These are phyloP conservation scores for Calycina herbarum DNA, from an alignment of 2,329 filamentous ascomycete genomes.

Conservation along the genomic window DNA sequence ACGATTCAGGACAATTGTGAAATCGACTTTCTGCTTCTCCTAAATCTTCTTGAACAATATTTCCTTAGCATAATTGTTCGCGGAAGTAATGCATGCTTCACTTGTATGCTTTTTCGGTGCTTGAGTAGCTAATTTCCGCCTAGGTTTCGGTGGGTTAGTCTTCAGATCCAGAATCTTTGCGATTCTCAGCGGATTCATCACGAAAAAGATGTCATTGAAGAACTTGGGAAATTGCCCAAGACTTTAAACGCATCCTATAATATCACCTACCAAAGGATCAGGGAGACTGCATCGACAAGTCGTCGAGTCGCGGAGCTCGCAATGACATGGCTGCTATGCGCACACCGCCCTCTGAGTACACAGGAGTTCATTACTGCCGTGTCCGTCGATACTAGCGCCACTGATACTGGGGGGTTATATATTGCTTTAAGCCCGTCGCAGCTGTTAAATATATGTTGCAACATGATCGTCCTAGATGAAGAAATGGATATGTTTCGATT, in stretches of 20 bases:
- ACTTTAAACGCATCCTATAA: conserved; percentile 9
- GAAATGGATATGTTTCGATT: conserved; percentile 11
- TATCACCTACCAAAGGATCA: background rate
- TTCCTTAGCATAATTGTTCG: too few relatives aligned
- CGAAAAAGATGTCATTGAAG: conserved; percentile 8
- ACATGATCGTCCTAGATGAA: conserved; percentile 2
- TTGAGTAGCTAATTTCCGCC: background rate
- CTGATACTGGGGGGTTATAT: background rate
- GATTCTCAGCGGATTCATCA: conserved; percentile 7
- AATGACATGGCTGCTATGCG: background rate
- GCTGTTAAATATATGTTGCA: conserved; percentile 9
- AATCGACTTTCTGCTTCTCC: too few relatives aligned
- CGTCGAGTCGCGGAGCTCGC: background rate
- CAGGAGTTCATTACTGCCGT: background rate
- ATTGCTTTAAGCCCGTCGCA: background rate
- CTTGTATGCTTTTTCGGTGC: background rate
- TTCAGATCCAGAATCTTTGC: conserved; percentile 20
- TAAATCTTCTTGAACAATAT: too few relatives aligned
- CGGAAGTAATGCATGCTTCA: too few relatives aligned
- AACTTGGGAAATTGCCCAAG: conserved; percentile 10
- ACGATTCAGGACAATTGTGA: too few relatives aligned
- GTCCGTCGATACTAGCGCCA: background rate
- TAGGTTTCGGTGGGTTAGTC: conserved; percentile 18
- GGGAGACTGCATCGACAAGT: background rate
- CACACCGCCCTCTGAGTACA: background rate